Percentiles rank a stretch among this genome's conserved stretches.
Evolutionary conservation across 2,329 filamentous ascomycete genomes (phyloP).

Genomic region (Phoma sp.): DNA sequence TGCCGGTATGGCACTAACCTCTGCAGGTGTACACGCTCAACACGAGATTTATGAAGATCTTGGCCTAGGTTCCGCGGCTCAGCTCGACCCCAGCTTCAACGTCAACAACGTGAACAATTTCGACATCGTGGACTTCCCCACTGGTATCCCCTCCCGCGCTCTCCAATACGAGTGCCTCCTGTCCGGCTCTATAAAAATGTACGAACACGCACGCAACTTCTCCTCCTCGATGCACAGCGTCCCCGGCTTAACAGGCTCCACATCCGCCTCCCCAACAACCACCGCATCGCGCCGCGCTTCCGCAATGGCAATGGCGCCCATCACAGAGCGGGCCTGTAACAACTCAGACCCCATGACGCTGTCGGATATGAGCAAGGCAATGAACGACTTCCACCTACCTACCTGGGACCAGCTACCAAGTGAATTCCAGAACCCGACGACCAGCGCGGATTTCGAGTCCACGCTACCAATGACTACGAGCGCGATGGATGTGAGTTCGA

Average conservation of each 20-base stretch:
- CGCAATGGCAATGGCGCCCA: conserved; percentile 23
- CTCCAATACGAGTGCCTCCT: conserved; percentile 38
- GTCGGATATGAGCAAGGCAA: conserved; percentile 5
- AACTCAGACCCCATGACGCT: not conserved
- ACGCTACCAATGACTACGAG: conserved; percentile 24
- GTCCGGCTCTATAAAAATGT: conserved; percentile 30
- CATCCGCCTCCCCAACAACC: conserved; percentile 24
- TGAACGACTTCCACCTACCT: conserved; percentile 32
- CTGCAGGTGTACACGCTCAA: conserved; percentile 17
- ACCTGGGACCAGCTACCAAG: conserved; percentile 38
- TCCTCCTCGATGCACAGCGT: conserved; percentile 24
- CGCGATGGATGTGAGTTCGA: conserved; percentile 12
- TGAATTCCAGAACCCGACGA: conserved; percentile 33
- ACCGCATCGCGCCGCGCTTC: conserved; percentile 23
- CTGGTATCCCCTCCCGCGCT: conserved; percentile 22
- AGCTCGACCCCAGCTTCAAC: conserved; percentile 41
- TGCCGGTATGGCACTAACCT: not conserved
- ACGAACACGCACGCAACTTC: conserved; percentile 19
- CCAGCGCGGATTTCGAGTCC: conserved; percentile 27
- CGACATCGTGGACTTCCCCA: conserved; percentile 14
- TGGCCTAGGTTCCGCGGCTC: conserved; percentile 30
- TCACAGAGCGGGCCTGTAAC: conserved; percentile 30
- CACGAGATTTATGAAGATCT: conserved; percentile 47
- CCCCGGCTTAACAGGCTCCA: conserved; percentile 27
- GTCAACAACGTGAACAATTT: conserved; percentile 31